Percentiles rank a stretch among this genome's conserved stretches.
Conservation (phyloP, 1,284 basidiomycete genomes). For the Stereum hirsutum region DNA sequence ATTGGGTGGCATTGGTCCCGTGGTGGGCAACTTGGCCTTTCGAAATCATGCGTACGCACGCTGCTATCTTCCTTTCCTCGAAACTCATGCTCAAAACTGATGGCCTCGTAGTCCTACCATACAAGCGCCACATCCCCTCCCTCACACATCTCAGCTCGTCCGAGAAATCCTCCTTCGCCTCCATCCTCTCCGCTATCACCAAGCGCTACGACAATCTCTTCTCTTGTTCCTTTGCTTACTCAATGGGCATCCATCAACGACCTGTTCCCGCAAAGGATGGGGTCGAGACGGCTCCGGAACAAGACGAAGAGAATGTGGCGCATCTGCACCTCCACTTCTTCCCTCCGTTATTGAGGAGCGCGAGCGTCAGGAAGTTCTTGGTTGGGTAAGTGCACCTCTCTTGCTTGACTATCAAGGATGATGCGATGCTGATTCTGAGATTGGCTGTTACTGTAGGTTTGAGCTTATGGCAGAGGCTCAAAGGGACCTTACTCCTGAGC, state of each 20-base stretch:
- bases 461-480: conserved; percentile 92
- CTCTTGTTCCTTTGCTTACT: conserved; percentile 86
- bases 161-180: conserved; percentile 60
- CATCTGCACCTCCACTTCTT: conserved; percentile 89
- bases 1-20: conserved; percentile 86
- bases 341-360: conserved; percentile 79
- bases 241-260: conserved; percentile 91
- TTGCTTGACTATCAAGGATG: neutral
- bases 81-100: neutral
- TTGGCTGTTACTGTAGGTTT: conserved; percentile 41
- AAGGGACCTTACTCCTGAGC: conserved; percentile 86
- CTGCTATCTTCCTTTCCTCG: conserved; percentile 5
- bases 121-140: conserved; percentile 69
- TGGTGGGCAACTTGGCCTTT: conserved; percentile 98
- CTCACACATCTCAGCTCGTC: conserved; percentile 49
- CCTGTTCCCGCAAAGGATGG: conserved; percentile 39
- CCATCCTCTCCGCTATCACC: conserved; percentile 57
- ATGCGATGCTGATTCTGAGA: neutral
- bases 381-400: conserved; percentile 58
- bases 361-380: conserved; percentile 83
- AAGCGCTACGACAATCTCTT: conserved; percentile 84
- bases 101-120: conserved; percentile 56
- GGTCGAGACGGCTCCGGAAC: conserved; percentile 12
- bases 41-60: conserved; percentile 64
- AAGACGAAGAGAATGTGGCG: conserved; percentile 47